These are phyloP conservation scores for Chloris gayana DNA, from an alignment of 176 grass and related monocot species.

Conservation along the genomic window DNA sequence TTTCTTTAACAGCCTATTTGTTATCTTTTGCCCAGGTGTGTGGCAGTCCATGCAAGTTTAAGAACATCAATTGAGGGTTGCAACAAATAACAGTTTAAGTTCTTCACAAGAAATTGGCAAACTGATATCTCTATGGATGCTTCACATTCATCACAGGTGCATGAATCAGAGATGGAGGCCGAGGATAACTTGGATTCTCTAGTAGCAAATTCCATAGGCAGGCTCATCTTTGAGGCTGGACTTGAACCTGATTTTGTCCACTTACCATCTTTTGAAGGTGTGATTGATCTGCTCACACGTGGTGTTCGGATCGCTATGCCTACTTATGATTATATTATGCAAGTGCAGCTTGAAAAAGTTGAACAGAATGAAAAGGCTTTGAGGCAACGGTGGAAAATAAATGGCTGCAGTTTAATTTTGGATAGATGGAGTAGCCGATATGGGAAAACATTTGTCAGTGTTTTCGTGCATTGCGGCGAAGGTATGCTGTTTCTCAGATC, in stretches of 20 bases:
- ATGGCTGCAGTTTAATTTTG: constrained; percentile 73
- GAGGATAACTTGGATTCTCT: constrained; percentile 37
- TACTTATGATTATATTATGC: constrained; percentile 57
- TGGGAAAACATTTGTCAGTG: constrained; percentile 57
- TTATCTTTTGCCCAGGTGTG: constrained; percentile 34
- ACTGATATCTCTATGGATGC: constrained; percentile 9
- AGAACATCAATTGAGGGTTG: constrained; percentile 27
- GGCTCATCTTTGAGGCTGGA: constrained; percentile 69
- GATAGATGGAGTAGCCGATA: constrained; percentile 66
- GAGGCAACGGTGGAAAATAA: constrained; percentile 60
- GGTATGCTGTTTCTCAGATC: constrained; percentile 80
- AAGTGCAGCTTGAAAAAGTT: constrained; percentile 65
- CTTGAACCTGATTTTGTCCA: constrained; percentile 59
- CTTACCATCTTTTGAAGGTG: constrained; percentile 57
- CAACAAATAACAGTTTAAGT: constrained; percentile 40
- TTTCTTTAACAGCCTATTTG: constrained; percentile 9
- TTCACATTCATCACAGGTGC: neutral
- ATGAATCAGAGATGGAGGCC: constrained; percentile 29
- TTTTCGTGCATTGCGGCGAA: constrained; percentile 62
- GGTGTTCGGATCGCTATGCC: constrained; percentile 45
- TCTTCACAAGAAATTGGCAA: constrained; percentile 29
- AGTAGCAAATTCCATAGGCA: constrained; percentile 58
- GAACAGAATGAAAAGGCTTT: constrained; percentile 41
- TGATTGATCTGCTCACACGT: constrained; percentile 55
- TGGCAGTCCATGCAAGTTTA: constrained; percentile 19